Percentiles rank a stretch among this genome's conserved stretches.
Evolutionary conservation across 1,139 yeast species (phyloP).

Genomic region (Arxiozyma telluris): DNA sequence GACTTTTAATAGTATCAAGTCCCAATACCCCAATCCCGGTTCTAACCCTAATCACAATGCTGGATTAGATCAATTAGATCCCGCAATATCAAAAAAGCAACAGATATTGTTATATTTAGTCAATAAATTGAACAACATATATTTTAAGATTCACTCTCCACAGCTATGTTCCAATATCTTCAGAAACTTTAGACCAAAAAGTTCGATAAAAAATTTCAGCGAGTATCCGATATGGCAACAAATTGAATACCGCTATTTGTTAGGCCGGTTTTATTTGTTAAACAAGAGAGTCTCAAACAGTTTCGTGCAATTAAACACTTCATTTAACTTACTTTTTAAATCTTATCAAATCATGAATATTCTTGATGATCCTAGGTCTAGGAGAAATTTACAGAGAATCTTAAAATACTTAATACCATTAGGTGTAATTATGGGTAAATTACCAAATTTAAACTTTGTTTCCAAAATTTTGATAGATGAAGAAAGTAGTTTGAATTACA

Average conservation of each 20-base stretch:
- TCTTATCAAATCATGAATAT: conserved; percentile 6
- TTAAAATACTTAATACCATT: conserved; percentile 23
- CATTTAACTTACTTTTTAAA: conserved; percentile 15
- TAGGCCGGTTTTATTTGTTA: conserved; percentile 27
- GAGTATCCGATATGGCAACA: conserved; percentile 25
- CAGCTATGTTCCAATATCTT: conserved; percentile 30
- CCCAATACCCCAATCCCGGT: conserved; percentile 11
- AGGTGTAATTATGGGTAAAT: conserved; percentile 25
- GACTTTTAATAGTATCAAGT: conserved; percentile 28
- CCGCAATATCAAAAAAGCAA: conserved; percentile 22
- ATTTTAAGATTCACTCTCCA: conserved; percentile 28
- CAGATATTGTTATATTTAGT: conserved; percentile 24
- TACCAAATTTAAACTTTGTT: conserved; percentile 17
- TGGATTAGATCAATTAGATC: no score
- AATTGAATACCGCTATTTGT: conserved; percentile 26
- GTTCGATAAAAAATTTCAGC: conserved; percentile 19
- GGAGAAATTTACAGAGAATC: conserved; percentile 19
- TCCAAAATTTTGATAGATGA: conserved; percentile 10
- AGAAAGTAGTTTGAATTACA: conserved; percentile 14
- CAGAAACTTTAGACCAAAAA: conserved; percentile 29
- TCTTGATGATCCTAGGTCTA: conserved; percentile 9
- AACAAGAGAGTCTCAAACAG: conserved; percentile 26
- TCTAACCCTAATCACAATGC: background rate
- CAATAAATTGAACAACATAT: conserved; percentile 27
- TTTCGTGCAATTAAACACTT: conserved; percentile 25